Base-by-base conservation (phyloP, 1,284 basidiomycete genomes). In the Prillingera fragicola region DNA sequence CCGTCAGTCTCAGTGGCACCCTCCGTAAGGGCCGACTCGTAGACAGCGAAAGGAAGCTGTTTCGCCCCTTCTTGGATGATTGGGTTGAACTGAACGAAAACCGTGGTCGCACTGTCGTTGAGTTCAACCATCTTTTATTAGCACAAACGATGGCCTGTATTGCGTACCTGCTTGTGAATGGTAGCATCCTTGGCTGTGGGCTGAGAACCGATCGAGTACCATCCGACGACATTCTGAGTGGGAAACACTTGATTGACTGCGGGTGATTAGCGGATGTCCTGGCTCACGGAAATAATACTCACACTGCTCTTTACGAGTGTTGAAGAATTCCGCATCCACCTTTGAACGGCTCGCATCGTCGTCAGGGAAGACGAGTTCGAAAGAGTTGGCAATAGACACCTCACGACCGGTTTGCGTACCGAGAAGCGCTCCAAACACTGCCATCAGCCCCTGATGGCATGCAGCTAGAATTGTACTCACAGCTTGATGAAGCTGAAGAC, bases 171-270 rank as follows among this genome's bases (percentile, higher is more conserved):
- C 61, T 87, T 82, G 65, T 96, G 90, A 12, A 97, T 76, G 1
- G 78, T 75, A 38, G 90, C 80, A 62, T 97, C 90, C 19, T 75
- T 75, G 8, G 78, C 58, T 1, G 82, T 82, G 0, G 89, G 90
- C 12, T 77, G 72, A 7, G 77, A 66, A 10, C 88, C 84, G 41
- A 91, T 81, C 0, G 87, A 86, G 68, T 98, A 98, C 94, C 94
- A 98, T 13, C 94, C 94, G 33, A 98, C 85, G 57, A 98, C 82
- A 58, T 95, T 90, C 35, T 97, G 78, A 0, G 90, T 89, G 4
- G 94, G 95, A 68, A 98, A 98, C 13, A 96, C 91, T 71, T 96
- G 90, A 67, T 94, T 94, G 77, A 94, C 92, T 96, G 62, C 26
- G 33, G 32, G 33, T 22, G 14, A n/a, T 50, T 22, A 51, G 45